phyloP scores from a whole-genome alignment of 139 green algal species.

The Tetradesmus lagerheimii region DNA sequence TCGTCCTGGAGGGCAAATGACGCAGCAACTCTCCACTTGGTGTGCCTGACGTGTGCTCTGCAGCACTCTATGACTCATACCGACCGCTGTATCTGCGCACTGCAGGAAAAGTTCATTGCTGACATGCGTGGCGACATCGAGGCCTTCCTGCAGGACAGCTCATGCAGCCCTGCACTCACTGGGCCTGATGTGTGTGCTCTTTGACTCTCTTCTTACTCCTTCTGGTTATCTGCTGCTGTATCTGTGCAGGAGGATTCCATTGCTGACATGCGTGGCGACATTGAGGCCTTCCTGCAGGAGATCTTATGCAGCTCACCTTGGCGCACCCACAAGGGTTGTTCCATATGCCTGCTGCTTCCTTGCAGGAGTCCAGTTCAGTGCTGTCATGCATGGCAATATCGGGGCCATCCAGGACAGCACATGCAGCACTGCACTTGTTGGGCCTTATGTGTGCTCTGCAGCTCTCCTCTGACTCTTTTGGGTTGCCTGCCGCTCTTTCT shows the following conservation, averaged over 20 bases:
- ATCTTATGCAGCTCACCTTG: too few relatives aligned
- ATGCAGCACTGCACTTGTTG: neutral
- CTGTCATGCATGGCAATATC: neutral
- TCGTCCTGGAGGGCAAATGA: neutral
- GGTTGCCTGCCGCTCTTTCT: neutral
- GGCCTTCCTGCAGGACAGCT: neutral
- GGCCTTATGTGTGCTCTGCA: neutral
- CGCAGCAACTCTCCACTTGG: neutral
- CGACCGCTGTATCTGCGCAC: too few relatives aligned
- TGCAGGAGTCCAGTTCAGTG: too few relatives aligned
- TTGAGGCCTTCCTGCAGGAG: neutral
- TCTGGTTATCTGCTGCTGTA: neutral
- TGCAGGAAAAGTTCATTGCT: too few relatives aligned
- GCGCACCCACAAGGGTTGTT: too few relatives aligned
- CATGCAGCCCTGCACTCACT: neutral
- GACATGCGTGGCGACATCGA: too few relatives aligned
- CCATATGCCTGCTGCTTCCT: too few relatives aligned
- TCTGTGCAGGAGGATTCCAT: neutral
- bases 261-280: neutral
- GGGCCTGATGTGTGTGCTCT: neutral
- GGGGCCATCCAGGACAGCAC: neutral
- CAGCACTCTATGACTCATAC: too few relatives aligned
- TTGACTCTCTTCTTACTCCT: too few relatives aligned
- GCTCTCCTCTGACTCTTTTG: too few relatives aligned
- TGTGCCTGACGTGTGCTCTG: neutral